Evolutionary conservation across 192 early-diverging fungal genomes (phyloP), one percentile per base, ranked within the genome.

Genomic region (Haplosporangium gracile): DNA sequence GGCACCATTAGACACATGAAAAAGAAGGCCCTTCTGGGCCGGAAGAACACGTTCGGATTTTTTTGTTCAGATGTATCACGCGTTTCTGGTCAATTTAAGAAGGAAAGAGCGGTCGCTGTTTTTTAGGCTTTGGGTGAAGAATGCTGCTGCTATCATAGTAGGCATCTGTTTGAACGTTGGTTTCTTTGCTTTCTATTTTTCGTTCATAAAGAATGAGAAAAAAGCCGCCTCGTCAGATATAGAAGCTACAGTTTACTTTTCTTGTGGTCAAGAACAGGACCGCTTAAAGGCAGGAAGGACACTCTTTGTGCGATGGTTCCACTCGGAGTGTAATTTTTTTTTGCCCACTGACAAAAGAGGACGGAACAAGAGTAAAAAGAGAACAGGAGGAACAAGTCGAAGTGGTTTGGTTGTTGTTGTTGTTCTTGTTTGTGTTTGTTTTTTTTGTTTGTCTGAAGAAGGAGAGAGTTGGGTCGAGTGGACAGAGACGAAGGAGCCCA

Each of bases 391-490:
- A 22, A 51, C 16, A n/a, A 26, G 55, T 4, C 20, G 51, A 53
- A 53, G 16, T 22, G 1, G 16, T 5, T 9, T 49, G 18, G 51
- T 18, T 5, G 11, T 53, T 53, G 51, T 53, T 53, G 1, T 55
- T 24, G 53, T 55, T 18, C 0, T 2, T 65, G 60, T 0, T 65
- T 65, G 4, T 15, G 22, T 60, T 29, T 32, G 1, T 63, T 29
- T 32, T 15, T 65, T 65, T 32, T 65, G 49, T 51, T 51, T 51
- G 49, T 51, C 49, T 51, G 49, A 51, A 51, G 49, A 51, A 51
- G 60, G 60, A 29, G 60, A 65, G 13, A 65, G 60, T 65, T 29
- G 13, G 60, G 60, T 65, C 60, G 26, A 65, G 60, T 65, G 60
- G 60, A 65, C 60, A 65, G 26, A 26, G 1, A 5, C 22, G 60